Conservation (phyloP, 495 filamentous ascomycete species). For the Neurospora sp. region DNA sequence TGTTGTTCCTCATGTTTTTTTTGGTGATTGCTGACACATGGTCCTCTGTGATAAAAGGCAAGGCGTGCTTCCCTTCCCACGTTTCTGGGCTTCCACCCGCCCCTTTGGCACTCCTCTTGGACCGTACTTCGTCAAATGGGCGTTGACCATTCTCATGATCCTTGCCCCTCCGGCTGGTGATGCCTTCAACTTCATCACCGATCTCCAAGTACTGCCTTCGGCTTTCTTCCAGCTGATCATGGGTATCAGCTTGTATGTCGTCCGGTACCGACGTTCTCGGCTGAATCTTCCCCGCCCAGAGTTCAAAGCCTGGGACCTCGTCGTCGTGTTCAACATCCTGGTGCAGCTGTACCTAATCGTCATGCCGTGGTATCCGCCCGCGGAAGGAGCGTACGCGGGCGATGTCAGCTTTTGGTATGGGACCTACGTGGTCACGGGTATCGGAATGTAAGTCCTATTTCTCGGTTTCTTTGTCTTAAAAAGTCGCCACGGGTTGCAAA, state of each 20-base stretch:
- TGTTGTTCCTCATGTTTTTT: background rate
- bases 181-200: slow-evolving; percentile 56
- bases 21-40: background rate
- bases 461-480: background rate
- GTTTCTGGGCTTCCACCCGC: slow-evolving; percentile 52
- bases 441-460: slow-evolving; percentile 40
- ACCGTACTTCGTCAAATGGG: slow-evolving; percentile 49
- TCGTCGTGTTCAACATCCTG: slow-evolving; percentile 44
- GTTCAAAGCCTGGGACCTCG: slow-evolving; percentile 45
- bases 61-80: slow-evolving; percentile 53
- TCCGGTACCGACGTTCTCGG: slow-evolving; percentile 40
- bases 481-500: background rate
- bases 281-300: slow-evolving; percentile 32
- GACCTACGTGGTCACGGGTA: slow-evolving; percentile 47
- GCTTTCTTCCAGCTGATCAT: slow-evolving; percentile 46
- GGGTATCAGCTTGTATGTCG: slow-evolving; percentile 41
- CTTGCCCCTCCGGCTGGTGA: slow-evolving; percentile 57
- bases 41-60: slow-evolving; percentile 30
- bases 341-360: slow-evolving; percentile 47
- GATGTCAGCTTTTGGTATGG: slow-evolving; percentile 61
- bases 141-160: slow-evolving; percentile 52
- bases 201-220: slow-evolving; percentile 42
- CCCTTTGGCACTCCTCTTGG: slow-evolving; percentile 55
- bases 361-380: slow-evolving; percentile 58
- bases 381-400: slow-evolving; percentile 42